Conservation (phyloP, 345 rosid species). For the Physaria fendleri region DNA sequence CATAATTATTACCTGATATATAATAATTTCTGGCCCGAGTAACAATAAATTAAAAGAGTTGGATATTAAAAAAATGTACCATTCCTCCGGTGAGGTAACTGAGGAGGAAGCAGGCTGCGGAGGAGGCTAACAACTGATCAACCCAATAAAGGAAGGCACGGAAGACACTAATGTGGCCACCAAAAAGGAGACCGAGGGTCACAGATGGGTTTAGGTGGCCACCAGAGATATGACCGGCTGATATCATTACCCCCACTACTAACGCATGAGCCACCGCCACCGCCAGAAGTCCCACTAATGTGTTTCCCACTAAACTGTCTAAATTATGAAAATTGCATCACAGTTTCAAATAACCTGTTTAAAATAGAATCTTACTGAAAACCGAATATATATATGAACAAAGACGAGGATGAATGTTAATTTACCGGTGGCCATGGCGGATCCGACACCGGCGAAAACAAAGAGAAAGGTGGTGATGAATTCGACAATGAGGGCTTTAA, state of each 20-base stretch:
- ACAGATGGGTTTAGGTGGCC: conserved; percentile 95
- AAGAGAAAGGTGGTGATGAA: conserved; percentile 82
- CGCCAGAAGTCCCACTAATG: conserved; percentile 49
- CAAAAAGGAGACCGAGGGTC: conserved; percentile 68
- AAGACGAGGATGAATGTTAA: neutral
- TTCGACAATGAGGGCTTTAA: conserved; percentile 75
- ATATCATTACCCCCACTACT: conserved; percentile 79
- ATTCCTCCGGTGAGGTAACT: conserved; percentile 81
- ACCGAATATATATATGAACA: neutral
- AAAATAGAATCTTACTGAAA: neutral
- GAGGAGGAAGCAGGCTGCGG: conserved; percentile 76
- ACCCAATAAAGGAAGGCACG: conserved; percentile 71
- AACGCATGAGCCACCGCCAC: conserved; percentile 86
- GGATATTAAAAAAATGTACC: conserved; percentile 30
- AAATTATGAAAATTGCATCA: conserved; percentile 1
- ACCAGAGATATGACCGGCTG: conserved; percentile 86
- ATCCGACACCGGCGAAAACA: conserved; percentile 77
- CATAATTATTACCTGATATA: neutral
- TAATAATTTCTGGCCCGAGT: neutral
- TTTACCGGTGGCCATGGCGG: conserved; percentile 72
- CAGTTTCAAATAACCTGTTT: neutral
- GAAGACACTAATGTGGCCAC: conserved; percentile 72
- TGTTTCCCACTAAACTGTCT: conserved; percentile 46
- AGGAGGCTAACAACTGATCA: conserved; percentile 65
- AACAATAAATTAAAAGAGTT: neutral